Evolutionary conservation across 768 basidiomycete species (phyloP), one percentile per base, ranked within the genome.

Genomic region (Russula sp.): DNA sequence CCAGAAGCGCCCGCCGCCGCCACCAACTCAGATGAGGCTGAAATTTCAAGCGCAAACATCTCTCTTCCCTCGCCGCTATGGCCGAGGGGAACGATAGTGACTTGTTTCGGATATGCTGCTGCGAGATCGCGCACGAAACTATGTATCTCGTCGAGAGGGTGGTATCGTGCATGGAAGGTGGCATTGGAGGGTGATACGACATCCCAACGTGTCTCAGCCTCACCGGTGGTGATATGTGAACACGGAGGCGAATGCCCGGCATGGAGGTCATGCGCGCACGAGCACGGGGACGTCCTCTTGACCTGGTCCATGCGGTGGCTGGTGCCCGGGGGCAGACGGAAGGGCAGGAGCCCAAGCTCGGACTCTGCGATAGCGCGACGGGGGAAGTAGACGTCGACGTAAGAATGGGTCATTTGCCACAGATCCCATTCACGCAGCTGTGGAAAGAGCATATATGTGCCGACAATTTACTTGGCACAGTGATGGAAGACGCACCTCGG

Each of bases 51-150:
- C 8, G 79, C 84, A 38, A 77, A 63, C 76, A 89, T 83, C 68
- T 84, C 84, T 61, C 86, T 74, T 2, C 83, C 86, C 72, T 86
- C 79, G 5, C 77, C 81, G 52, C 78, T 83, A 61, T 82, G 80
- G 0, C 89, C 89, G 5, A 91, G 69, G 16, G 72, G 73, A 16
- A 78, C 70, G n/a, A 87, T 61, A 14, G 69, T 65, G 13, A 83
- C 79, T 9, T 74, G 72, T n/a, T 82, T 75, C 0, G 87, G 84
- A 64, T 80, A 76, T 16, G 78, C 67, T 4, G 65, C 72, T 2
- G 76, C 78, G 30, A 90, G 68, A n/a, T 80, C 75, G 42, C 74
- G 59, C 16, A 88, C 72, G 72, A 89, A 87, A 0, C 66, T 62
- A 28, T 84, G 74, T 7, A 88, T 79, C 62, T 84, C 84, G 24